Conservation (phyloP, 148 eudicot genomes). For the Rhododendron ferrugineum region DNA sequence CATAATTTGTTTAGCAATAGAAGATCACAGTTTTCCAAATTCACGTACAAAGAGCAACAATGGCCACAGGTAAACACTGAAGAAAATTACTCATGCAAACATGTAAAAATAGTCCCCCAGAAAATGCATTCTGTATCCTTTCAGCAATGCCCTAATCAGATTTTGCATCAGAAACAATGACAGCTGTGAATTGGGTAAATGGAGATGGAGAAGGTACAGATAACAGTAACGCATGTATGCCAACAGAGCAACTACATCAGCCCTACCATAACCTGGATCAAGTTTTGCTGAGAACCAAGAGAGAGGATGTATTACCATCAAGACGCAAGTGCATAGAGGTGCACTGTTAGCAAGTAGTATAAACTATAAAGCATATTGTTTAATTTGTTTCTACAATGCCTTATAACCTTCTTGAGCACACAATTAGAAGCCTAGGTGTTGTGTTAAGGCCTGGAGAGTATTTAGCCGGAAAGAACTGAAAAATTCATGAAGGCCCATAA, state of each 20-base stretch:
- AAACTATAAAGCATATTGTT: not conserved
- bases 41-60: not conserved
- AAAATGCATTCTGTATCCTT: not conserved
- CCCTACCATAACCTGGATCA: not conserved
- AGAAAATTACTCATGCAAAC: not conserved
- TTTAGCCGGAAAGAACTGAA: not conserved
- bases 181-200: not conserved
- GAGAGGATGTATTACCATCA: not conserved
- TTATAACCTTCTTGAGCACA: not conserved
- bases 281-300: not conserved
- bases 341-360: not conserved
- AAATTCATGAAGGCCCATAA: not conserved
- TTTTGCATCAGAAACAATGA: not conserved
- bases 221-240: not conserved
- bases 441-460: not conserved
- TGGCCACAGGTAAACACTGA: too few species aligned
- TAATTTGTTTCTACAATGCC: not conserved
- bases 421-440: not conserved
- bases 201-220: not conserved
- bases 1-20: not conserved
- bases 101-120: not conserved
- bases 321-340: not conserved
- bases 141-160: not conserved
- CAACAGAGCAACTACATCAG: not conserved
- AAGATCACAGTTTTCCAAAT: not conserved